These are phyloP conservation scores for Aspergillus ibericus DNA, from an alignment of 2,329 filamentous ascomycete species.

Conservation along the genomic window DNA sequence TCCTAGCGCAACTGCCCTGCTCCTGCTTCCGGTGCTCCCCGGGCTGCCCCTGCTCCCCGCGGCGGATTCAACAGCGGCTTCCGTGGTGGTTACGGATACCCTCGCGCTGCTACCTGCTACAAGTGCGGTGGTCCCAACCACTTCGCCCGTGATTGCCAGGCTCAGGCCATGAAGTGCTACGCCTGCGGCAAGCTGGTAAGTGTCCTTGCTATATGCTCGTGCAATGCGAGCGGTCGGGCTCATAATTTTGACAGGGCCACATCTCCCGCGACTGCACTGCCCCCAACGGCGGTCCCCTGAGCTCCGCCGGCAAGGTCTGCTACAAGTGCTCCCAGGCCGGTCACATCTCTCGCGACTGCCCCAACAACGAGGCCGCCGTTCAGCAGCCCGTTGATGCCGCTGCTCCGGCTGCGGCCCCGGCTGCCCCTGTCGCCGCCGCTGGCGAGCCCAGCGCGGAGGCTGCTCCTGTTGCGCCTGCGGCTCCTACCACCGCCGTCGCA, in stretches of 20 bases:
- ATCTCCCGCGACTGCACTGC: constrained; percentile 95
- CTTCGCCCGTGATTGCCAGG: constrained; percentile 97
- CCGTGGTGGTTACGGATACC: constrained; percentile 69
- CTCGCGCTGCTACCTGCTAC: constrained; percentile 65
- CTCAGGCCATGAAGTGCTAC: constrained; percentile 98
- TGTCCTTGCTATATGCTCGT: constrained; percentile 4
- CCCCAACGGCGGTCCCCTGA: constrained; percentile 91
- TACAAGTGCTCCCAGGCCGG: constrained; percentile 96
- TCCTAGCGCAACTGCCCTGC: constrained; percentile 76
- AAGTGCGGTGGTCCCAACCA: constrained; percentile 87
- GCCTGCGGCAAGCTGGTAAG: constrained; percentile 81
- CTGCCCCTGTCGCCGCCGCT: constrained; percentile 31
- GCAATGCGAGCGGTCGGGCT: not conserved
- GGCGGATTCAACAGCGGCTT: constrained; percentile 62
- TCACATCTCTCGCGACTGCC: constrained; percentile 94
- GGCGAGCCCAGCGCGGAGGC: constrained; percentile 42
- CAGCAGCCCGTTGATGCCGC: constrained; percentile 37
- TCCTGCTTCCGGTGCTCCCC: constrained; percentile 64
- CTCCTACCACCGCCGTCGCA: constrained; percentile 47
- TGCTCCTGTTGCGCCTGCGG: constrained; percentile 35
- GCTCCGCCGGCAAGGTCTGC: constrained; percentile 96
- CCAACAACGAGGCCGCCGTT: constrained; percentile 63
- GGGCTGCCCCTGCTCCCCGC: constrained; percentile 66
- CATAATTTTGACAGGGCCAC: constrained; percentile 58
- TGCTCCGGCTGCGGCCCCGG: constrained; percentile 28